Percentiles rank a stretch among this genome's conserved stretches.
Evolutionary conservation across 2,329 filamentous ascomycete species (phyloP).

Genomic region (Aspergillus puulaauensis): DNA sequence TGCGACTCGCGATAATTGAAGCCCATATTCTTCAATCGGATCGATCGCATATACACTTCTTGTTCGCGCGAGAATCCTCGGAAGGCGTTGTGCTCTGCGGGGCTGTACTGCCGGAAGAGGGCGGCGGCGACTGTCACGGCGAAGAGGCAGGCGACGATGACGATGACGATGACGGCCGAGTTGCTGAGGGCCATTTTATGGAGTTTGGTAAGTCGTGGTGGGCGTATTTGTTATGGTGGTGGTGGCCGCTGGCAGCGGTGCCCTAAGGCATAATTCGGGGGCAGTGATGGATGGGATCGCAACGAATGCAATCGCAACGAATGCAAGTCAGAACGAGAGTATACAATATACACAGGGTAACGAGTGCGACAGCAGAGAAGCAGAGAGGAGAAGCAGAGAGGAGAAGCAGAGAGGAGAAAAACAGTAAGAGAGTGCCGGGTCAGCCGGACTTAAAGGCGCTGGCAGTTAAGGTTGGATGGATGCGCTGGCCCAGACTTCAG

Average conservation of each 20-base stretch:
- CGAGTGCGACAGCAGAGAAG: no score
- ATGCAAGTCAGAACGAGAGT: no score
- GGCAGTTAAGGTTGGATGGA: no score
- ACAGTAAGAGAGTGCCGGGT: no score
- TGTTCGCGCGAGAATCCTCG: slow-evolving; percentile 28
- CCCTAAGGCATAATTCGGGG: no score
- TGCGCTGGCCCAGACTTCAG: no score
- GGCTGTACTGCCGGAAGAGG: slow-evolving; percentile 27
- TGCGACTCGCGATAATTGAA: slow-evolving; percentile 23
- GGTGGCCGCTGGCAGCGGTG: background rate
- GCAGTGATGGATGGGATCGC: no score
- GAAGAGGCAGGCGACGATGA: slow-evolving; percentile 32
- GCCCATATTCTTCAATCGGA: slow-evolving; percentile 28
- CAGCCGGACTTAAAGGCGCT: no score
- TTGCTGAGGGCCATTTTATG: slow-evolving; percentile 23
- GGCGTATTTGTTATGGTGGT: background rate
- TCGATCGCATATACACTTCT: slow-evolving; percentile 31
- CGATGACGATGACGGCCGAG: slow-evolving; percentile 30
- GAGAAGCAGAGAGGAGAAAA: no score
- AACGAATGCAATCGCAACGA: no score
- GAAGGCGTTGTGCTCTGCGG: slow-evolving; percentile 16
- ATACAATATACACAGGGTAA: no score
- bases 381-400: no score
- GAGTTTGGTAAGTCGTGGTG: background rate
- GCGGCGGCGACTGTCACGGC: slow-evolving; percentile 30